Conservation (phyloP, 768 basidiomycete genomes). For the Tulasnella sp. region DNA sequence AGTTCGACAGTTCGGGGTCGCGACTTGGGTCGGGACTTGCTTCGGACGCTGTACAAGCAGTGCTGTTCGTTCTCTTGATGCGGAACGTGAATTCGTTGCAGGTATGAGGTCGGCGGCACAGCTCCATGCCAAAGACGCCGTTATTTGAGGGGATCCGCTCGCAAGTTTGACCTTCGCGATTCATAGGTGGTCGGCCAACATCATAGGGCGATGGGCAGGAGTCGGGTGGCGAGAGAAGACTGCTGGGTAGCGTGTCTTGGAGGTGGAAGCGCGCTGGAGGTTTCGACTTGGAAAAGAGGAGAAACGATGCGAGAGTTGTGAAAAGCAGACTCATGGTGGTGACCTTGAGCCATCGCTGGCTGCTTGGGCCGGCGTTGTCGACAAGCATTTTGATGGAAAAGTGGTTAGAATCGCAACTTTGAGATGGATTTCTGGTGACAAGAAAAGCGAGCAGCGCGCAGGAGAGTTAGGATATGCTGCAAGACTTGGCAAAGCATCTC, state of each 20-base stretch:
- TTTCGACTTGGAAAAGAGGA: not conserved
- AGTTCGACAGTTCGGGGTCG: not conserved
- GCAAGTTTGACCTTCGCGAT: not conserved
- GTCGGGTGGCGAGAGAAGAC: not conserved
- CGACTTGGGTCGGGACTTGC: not conserved
- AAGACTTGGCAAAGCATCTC: no score
- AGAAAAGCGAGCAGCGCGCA: no score
- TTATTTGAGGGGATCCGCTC: not conserved
- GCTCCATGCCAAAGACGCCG: not conserved
- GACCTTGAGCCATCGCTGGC: no score
- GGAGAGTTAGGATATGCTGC: no score
- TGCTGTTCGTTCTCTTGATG: conserved; percentile 6
- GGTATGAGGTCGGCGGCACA: not conserved
- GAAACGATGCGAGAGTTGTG: no score
- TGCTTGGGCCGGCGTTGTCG: no score
- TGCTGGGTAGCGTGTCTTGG: not conserved
- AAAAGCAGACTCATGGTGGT: no score
- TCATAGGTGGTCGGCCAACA: not conserved
- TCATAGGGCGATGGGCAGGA: not conserved
- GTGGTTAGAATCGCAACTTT: no score
- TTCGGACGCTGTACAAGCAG: not conserved
- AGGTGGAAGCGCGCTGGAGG: not conserved
- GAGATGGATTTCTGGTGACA: no score
- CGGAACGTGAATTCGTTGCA: conserved; percentile 23
- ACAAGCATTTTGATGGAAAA: no score